Evolutionary conservation across 2,329 filamentous ascomycete species (phyloP).

Genomic region (Aspergillus floridensis): DNA sequence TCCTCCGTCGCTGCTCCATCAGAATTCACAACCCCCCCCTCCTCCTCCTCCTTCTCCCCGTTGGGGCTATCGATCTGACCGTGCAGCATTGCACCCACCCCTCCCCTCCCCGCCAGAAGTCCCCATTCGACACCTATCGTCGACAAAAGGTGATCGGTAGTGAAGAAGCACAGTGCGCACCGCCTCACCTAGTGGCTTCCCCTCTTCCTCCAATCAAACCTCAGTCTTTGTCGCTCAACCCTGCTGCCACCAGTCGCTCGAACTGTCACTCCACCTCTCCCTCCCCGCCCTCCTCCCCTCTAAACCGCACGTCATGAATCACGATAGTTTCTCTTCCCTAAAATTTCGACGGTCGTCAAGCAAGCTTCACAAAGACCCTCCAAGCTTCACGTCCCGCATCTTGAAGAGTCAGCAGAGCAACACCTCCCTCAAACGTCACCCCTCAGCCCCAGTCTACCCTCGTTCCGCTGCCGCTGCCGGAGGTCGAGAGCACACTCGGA

Average conservation of each 20-base stretch:
- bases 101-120: slow-evolving; percentile 1
- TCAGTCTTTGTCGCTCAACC: slow-evolving; percentile 14
- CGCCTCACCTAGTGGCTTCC: slow-evolving; percentile 26
- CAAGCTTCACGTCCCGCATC: slow-evolving; percentile 40
- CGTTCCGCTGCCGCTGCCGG: slow-evolving; percentile 38
- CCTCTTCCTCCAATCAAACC: slow-evolving; percentile 24
- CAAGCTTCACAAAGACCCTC: slow-evolving; percentile 47
- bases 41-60: slow-evolving; percentile 4
- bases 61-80: slow-evolving; percentile 18
- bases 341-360: slow-evolving; percentile 42
- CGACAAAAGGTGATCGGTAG: slow-evolving; percentile 14
- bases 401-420: slow-evolving; percentile 45
- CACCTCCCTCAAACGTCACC: slow-evolving; percentile 46
- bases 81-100: slow-evolving; percentile 17
- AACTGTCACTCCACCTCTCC: slow-evolving; percentile 25
- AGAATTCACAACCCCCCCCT: background rate
- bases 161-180: slow-evolving; percentile 21
- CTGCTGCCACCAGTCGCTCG: slow-evolving; percentile 18
- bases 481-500: slow-evolving; percentile 44
- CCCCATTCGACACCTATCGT: slow-evolving; percentile 12
- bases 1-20: slow-evolving; percentile 14
- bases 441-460: slow-evolving; percentile 46
- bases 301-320: slow-evolving; percentile 36
- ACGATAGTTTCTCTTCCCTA: slow-evolving; percentile 36
- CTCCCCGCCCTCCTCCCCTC: slow-evolving; percentile 30